Base-by-base conservation (phyloP, 208 protist genomes). In the Porcisia deanei region DNA sequence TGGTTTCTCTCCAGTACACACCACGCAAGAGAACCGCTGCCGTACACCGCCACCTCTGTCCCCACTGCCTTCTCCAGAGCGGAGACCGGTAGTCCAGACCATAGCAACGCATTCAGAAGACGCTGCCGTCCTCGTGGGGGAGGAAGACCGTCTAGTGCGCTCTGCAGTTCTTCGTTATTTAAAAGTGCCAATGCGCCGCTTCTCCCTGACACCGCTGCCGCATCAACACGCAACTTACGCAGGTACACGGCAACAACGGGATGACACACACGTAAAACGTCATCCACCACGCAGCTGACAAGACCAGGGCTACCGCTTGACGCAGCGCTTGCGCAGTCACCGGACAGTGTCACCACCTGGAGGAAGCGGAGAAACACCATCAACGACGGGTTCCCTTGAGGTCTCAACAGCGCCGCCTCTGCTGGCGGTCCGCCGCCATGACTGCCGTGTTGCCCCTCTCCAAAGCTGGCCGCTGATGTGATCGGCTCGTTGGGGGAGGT, bases 11-110 rank as follows among this genome's bases (percentile, higher is more conserved):
- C 60, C 64, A 94, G 74, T 7, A 91, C 79, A n/a, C 69, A 55
- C 88, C 88, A 95, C 9, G 88, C 91, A 34, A 91, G 83, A 8
- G 91, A 95, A n/a, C 88, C 87, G 43, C 81, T 81, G 22, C 88
- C 91, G 75, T 88, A 92, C 2, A 71, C 80, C 45, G 37, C 52
- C 25, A 20, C 59, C 34, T 22, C 4, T 39, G 18, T 20, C 41
- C 4, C 20, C 47, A 20, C 49, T 12, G n/a, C 53, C 3, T 25
- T 55, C 2, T 64, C 60, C 39, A 77, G 55, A 14, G 70, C 72
- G 14, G 60, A 53, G 1, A 55, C 64, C 4, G 83, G 73, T 47
- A 89, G 73, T 2, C 85, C 85, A 30, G 85, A 88, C 88, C 89
- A 94, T 71, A 96, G 77, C 55, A 96, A 34, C 45, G 85, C 80